Evolutionary conservation across 2,329 filamentous ascomycete species (phyloP).

Genomic region (Aspergillus thermomutatus): DNA sequence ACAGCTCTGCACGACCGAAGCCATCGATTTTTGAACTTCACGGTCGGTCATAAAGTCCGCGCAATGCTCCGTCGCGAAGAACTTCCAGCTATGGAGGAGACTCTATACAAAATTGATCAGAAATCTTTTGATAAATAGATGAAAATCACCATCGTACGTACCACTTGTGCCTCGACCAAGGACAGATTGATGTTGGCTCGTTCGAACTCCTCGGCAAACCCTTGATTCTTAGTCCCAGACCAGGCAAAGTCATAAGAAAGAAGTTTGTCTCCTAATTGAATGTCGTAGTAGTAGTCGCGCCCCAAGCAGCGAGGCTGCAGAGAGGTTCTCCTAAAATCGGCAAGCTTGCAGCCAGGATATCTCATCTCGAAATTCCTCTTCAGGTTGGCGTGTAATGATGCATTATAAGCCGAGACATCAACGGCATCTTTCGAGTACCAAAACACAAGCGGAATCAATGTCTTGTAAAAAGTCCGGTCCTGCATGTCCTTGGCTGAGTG

Average conservation of each 20-base stretch:
- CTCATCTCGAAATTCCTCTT: constrained; percentile 77
- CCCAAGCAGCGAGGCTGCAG: constrained; percentile 67
- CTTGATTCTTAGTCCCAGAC: constrained; percentile 63
- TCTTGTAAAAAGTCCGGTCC: constrained; percentile 64
- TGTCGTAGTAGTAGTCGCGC: constrained; percentile 77
- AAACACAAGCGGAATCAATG: constrained; percentile 68
- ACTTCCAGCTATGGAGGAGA: constrained; percentile 86
- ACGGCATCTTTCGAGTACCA: constrained; percentile 80
- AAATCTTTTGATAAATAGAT: background rate
- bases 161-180: constrained; percentile 85
- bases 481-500: constrained; percentile 79
- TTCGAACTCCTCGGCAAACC: constrained; percentile 78
- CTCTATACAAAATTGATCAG: constrained; percentile 49
- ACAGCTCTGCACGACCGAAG: constrained; percentile 72
- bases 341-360: constrained; percentile 70
- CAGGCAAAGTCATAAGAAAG: constrained; percentile 75
- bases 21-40: constrained; percentile 65
- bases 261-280: constrained; percentile 70
- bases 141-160: constrained; percentile 41
- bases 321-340: constrained; percentile 74
- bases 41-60: constrained; percentile 54
- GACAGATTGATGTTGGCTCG: constrained; percentile 88
- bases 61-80: constrained; percentile 79
- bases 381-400: constrained; percentile 80
- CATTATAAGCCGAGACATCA: constrained; percentile 77